A percentile compares a stretch with the other conserved stretches of the same genome.
Conservation (phyloP, 2,329 filamentous ascomycete genomes). For the Xenosphaeropsis pyriputrescens region DNA sequence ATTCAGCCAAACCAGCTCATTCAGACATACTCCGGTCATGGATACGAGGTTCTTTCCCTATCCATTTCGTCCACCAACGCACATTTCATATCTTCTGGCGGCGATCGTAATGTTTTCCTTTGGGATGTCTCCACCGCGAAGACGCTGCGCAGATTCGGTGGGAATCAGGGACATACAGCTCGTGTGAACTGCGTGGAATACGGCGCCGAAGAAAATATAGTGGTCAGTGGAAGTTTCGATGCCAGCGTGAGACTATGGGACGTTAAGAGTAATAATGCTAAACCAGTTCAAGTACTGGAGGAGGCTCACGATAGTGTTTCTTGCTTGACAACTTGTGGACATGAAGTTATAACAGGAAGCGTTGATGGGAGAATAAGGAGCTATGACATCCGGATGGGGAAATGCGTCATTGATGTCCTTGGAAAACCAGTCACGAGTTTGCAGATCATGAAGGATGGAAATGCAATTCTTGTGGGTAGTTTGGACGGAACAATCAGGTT, state of each 20-base stretch:
- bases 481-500: slow-evolving; percentile 66
- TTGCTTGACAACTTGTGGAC: slow-evolving; percentile 18
- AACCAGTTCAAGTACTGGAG: slow-evolving; percentile 56
- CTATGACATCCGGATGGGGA: slow-evolving; percentile 74
- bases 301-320: slow-evolving; percentile 57
- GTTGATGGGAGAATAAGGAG: slow-evolving; percentile 71
- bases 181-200: slow-evolving; percentile 69
- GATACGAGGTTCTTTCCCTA: slow-evolving; percentile 80
- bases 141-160: slow-evolving; percentile 61
- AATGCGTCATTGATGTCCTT: slow-evolving; percentile 55
- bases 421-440: slow-evolving; percentile 64
- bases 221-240: slow-evolving; percentile 64
- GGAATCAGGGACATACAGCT: slow-evolving; percentile 24
- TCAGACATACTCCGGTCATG: slow-evolving; percentile 80
- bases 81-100: slow-evolving; percentile 73
- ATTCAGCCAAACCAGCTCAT: slow-evolving; percentile 36
- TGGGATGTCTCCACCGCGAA: slow-evolving; percentile 82
- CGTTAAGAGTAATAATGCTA: slow-evolving; percentile 32
- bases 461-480: slow-evolving; percentile 57
- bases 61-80: slow-evolving; percentile 64
- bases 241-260: slow-evolving; percentile 69
- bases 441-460: slow-evolving; percentile 53
- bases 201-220: slow-evolving; percentile 55
- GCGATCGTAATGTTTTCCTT: slow-evolving; percentile 80
- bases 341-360: slow-evolving; percentile 56